Evolutionary conservation across 2,329 filamentous ascomycete species (phyloP).

Genomic region (Cladosporium phlei): DNA sequence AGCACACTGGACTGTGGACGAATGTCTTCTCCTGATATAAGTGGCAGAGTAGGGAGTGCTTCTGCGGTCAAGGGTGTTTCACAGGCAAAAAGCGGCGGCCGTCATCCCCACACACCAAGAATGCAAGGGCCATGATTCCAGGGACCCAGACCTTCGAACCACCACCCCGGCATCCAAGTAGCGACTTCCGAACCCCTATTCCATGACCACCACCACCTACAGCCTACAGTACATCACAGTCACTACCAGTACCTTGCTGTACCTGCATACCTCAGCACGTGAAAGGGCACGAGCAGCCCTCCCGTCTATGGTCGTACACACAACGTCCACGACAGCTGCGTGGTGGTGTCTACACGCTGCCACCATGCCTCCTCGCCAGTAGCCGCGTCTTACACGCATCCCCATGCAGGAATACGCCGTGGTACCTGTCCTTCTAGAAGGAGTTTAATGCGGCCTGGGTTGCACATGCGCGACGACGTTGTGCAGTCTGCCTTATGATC

Average conservation of each 20-base stretch:
- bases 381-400: constrained; percentile 14
- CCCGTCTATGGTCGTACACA: not conserved
- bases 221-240: too few relatives aligned
- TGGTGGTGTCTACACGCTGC: constrained; percentile 4
- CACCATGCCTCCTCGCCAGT: constrained; percentile 10
- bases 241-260: too few relatives aligned
- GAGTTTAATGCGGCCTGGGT: constrained; percentile 8
- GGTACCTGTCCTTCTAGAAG: constrained; percentile 9
- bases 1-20: too few relatives aligned
- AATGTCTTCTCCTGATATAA: not conserved
- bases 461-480: constrained; percentile 6
- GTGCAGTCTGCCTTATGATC: not conserved
- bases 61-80: too few relatives aligned
- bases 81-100: constrained; percentile 11
- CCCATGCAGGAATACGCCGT: constrained; percentile 9
- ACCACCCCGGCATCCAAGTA: too few relatives aligned
- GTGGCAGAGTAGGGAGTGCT: too few relatives aligned
- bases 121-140: not conserved
- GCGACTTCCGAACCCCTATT: too few relatives aligned
- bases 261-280: not conserved
- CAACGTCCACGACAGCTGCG: constrained; percentile 2
- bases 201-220: too few relatives aligned
- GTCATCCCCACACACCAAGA: constrained; percentile 6
- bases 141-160: too few relatives aligned
- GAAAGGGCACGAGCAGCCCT: constrained; percentile 2